These are phyloP conservation scores for Gossypium mustelinum DNA, from an alignment of 345 rosid species.

Conservation along the genomic window DNA sequence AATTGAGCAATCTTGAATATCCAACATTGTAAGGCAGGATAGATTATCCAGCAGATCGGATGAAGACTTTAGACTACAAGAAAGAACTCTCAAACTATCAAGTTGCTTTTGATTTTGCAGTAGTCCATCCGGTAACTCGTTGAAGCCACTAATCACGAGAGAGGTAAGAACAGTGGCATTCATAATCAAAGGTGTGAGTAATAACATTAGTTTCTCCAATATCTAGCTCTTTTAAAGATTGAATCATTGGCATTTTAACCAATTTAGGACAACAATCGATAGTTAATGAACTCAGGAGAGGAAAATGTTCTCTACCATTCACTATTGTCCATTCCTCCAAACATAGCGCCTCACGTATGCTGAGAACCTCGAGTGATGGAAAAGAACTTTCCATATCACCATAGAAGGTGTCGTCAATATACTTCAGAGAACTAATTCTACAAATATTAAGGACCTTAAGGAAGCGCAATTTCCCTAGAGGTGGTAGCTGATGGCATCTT, in stretches of 20 bases:
- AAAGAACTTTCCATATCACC: too few relatives aligned
- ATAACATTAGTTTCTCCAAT: too few relatives aligned
- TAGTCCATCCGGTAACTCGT: background rate
- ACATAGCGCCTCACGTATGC: too few relatives aligned
- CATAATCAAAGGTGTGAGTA: background rate
- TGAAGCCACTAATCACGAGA: rapidly evolving
- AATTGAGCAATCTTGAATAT: rapidly evolving
- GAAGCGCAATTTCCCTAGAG: conserved; percentile 5
- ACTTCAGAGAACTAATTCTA: too few relatives aligned
- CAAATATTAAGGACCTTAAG: background rate
- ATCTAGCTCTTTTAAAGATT: too few relatives aligned
- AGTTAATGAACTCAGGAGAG: too few relatives aligned
- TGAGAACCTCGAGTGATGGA: too few relatives aligned
- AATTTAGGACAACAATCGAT: too few relatives aligned
- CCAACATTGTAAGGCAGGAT: background rate
- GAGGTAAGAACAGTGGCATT: background rate
- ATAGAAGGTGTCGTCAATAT: too few relatives aligned
- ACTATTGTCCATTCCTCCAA: too few relatives aligned
- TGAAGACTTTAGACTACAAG: background rate
- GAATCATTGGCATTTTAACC: too few relatives aligned
- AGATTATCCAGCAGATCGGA: background rate
- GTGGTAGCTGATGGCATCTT: conserved; percentile 7
- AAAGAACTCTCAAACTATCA: rapidly evolving
- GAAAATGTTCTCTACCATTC: too few relatives aligned
- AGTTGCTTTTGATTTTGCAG: background rate